Base-by-base conservation (phyloP, 2,329 filamentous ascomycete species). In the Thielaviopsis populi region DNA sequence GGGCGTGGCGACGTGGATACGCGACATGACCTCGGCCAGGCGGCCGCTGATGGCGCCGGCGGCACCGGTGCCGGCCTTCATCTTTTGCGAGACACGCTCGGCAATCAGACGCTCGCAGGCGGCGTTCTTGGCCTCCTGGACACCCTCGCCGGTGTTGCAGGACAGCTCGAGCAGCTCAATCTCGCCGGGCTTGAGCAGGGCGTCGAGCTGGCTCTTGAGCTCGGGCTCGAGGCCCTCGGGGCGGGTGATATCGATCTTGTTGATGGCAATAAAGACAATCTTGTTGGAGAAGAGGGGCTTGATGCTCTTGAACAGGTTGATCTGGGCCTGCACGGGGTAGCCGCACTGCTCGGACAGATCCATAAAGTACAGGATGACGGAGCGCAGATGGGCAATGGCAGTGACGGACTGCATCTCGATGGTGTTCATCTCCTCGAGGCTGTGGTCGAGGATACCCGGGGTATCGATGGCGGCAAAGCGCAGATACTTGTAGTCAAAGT, bases 381-480 rank as follows among this genome's bases (percentile, higher is more conserved):
- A 95, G 70, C 92, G 84, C 72, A 99, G 80, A 79, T 99, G 95
- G 61, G 94, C 94, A 77, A 99, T 96, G 11, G 95, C 94, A 19
- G 92, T 97, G 69, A 99, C 96, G 67, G 88, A 88, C 46, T 63
- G 40, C 90, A 97, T 97, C 77, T 99, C 94, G 72, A 99, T 99
- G 2, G 94, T 97, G 78, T 96, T 96, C 94, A 97, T 99, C 78
- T 97, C 94, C 76, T 97, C 94, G 8, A 99, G 83, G 42, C 92
- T 91, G 74, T 99, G 94, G 70, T 99, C 94, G 67, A 99, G 79
- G 69, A 99, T 96, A 80, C 94, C 94, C n/a, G 92, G 92, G 11
- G 94, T 99, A 76, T 99, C 94, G 70, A 99, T 96, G 33, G 91
- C 91, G 77, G 80, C 79, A 72, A 81, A 81, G 42, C 76, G 74